These are phyloP conservation scores for Phycomyces blakesleeanus DNA, from an alignment of 192 early-diverging fungal genomes.

Conservation along the genomic window DNA sequence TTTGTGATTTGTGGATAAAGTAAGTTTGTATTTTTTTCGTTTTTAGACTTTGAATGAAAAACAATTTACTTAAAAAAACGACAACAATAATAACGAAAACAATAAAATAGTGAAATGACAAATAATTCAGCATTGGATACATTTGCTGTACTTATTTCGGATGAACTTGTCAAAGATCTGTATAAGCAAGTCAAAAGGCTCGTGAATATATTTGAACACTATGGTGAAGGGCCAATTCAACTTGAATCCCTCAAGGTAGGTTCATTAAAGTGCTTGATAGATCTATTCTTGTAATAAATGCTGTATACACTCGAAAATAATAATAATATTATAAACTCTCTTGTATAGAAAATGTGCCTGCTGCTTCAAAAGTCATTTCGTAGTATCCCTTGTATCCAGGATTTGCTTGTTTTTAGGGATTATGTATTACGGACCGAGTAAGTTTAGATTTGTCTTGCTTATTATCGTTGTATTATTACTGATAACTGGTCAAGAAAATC, in stretches of 20 bases:
- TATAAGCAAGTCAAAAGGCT: constrained; percentile 1
- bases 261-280: neutral
- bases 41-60: neutral
- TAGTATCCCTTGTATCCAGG: neutral
- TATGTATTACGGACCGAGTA: neutral
- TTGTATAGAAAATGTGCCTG: neutral
- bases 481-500: neutral
- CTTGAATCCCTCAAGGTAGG: constrained; percentile 10
- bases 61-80: no score
- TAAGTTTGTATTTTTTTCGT: constrained; percentile 1
- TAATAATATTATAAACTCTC: neutral
- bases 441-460: neutral
- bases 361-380: neutral
- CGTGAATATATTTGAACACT: neutral
- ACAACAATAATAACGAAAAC: neutral
- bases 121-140: neutral
- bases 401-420: neutral
- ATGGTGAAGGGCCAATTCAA: neutral
- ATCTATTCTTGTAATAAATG: neutral
- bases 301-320: neutral
- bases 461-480: neutral
- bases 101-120: neutral
- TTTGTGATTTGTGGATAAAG: constrained; percentile 15
- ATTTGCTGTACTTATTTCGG: constrained; percentile 1
- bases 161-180: neutral